A percentile compares a stretch with the other conserved stretches of the same genome.
These are phyloP conservation scores for Tolypocladium pustulatum DNA, from an alignment of 2,329 filamentous ascomycete genomes.

Conservation along the genomic window DNA sequence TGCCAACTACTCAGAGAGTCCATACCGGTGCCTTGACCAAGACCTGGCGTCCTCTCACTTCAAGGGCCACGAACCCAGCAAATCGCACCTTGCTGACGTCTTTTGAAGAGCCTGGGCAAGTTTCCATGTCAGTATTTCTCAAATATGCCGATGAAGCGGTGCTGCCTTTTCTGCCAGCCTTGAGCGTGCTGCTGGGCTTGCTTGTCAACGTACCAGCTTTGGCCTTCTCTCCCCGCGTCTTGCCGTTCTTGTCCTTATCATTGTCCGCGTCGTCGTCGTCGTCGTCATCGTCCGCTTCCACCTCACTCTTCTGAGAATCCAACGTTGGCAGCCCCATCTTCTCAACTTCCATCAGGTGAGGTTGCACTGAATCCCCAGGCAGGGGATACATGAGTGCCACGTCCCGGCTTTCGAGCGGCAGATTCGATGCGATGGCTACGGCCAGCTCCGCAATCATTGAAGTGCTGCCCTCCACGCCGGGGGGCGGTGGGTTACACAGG, in stretches of 20 bases:
- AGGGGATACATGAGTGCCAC: slow-evolving; percentile 78
- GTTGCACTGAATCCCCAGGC: slow-evolving; percentile 60
- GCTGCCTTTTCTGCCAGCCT: slow-evolving; percentile 8
- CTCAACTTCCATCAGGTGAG: slow-evolving; percentile 79
- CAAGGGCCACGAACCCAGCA: slow-evolving; percentile 63
- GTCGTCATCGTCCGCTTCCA: slow-evolving; percentile 29
- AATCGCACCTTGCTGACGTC: slow-evolving; percentile 55
- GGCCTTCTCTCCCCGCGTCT: slow-evolving; percentile 30
- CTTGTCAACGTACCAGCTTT: slow-evolving; percentile 34
- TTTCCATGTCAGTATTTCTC: slow-evolving; percentile 29
- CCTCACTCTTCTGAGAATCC: slow-evolving; percentile 31
- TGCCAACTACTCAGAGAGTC: slow-evolving; percentile 28
- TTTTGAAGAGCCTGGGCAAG: slow-evolving; percentile 27
- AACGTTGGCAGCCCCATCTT: slow-evolving; percentile 56
- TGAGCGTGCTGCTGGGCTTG: slow-evolving; percentile 4
- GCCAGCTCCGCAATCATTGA: slow-evolving; percentile 90
- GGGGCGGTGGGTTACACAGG: slow-evolving; percentile 64
- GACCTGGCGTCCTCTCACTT: slow-evolving; percentile 67
- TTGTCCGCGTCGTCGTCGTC: slow-evolving; percentile 28
- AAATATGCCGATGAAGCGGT: slow-evolving; percentile 17
- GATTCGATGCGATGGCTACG: slow-evolving; percentile 71
- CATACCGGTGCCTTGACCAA: slow-evolving; percentile 68
- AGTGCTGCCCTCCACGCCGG: slow-evolving; percentile 77
- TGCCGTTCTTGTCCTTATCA: slow-evolving; percentile 31
- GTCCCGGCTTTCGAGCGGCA: slow-evolving; percentile 85